A percentile compares a stretch with the other conserved stretches of the same genome.
Evolutionary conservation across 1,284 basidiomycete genomes (phyloP).

Genomic region (Phenoliferia sp.): DNA sequence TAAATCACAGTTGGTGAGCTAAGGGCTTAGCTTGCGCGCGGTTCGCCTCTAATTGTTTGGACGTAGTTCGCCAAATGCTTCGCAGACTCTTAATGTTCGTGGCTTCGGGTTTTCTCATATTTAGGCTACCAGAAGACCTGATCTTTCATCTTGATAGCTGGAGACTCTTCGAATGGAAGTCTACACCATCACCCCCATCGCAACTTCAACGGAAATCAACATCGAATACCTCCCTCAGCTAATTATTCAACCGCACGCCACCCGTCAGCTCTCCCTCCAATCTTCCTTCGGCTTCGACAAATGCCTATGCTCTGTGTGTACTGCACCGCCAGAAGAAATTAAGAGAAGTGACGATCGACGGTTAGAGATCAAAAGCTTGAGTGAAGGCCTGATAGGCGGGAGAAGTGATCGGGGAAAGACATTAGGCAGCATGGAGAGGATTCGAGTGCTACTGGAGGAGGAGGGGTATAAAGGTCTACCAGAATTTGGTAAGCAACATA

Average conservation of each 20-base stretch:
- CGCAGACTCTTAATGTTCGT: conserved; percentile 29
- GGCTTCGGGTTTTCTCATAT: not conserved
- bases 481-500: conserved; percentile 25
- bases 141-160: conserved; percentile 20
- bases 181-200: conserved; percentile 28
- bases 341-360: conserved; percentile 18
- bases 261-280: conserved; percentile 25
- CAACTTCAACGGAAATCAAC: conserved; percentile 22
- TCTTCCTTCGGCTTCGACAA: conserved; percentile 31
- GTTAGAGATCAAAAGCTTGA: conserved; percentile 23
- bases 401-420: conserved; percentile 15
- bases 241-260: conserved; percentile 22
- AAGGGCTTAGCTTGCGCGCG: no score
- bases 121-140: no score
- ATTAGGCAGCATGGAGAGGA: conserved; percentile 24
- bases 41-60: not conserved
- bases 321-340: conserved; percentile 5
- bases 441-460: conserved; percentile 23
- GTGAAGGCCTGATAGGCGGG: conserved; percentile 9
- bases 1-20: conserved; percentile 28
- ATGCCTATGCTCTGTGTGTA: conserved; percentile 32
- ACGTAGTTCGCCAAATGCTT: conserved; percentile 13
- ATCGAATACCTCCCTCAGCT: conserved; percentile 35
- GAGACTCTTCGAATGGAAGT: conserved; percentile 35
- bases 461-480: conserved; percentile 34